A percentile compares a stretch with the other conserved stretches of the same genome.
Evolutionary conservation across 176 grass and related monocot species (phyloP).

Genomic region (Avena insularis): DNA sequence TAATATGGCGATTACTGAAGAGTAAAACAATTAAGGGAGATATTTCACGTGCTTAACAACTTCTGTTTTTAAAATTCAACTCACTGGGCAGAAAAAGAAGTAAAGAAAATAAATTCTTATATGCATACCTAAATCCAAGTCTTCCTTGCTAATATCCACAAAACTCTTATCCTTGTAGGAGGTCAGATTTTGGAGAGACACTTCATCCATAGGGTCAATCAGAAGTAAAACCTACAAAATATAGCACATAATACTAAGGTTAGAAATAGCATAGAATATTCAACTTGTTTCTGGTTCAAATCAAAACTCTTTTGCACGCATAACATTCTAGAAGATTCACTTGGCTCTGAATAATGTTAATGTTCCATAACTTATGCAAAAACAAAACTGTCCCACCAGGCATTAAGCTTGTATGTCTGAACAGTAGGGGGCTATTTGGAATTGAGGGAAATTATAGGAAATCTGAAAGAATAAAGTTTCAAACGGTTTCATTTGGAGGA

Average conservation of each 20-base stretch:
- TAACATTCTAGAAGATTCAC: neutral
- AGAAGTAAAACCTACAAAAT: slow-evolving; percentile 86
- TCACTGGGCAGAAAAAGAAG: neutral
- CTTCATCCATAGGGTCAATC: slow-evolving; percentile 97
- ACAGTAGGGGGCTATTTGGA: neutral
- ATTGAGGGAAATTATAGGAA: neutral
- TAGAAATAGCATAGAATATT: neutral
- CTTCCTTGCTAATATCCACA: slow-evolving; percentile 98
- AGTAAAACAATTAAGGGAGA: neutral
- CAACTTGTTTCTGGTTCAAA: neutral
- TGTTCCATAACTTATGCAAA: neutral
- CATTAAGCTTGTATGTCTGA: neutral
- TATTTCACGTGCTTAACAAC: neutral
- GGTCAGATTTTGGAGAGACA: slow-evolving; percentile 83
- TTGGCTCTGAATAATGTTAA: slow-evolving; percentile 1
- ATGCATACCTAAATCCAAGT: slow-evolving; percentile 76
- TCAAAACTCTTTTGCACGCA: neutral
- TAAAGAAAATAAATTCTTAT: slow-evolving; percentile 25
- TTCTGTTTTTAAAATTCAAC: neutral
- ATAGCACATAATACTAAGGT: neutral
- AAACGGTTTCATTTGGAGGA: neutral
- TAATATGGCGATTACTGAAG: neutral
- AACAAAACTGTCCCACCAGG: neutral
- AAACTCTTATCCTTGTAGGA: slow-evolving; percentile 99
- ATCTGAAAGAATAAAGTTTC: neutral